Conservation (phyloP, 495 filamentous ascomycete genomes). For the Bacidia rubella region DNA sequence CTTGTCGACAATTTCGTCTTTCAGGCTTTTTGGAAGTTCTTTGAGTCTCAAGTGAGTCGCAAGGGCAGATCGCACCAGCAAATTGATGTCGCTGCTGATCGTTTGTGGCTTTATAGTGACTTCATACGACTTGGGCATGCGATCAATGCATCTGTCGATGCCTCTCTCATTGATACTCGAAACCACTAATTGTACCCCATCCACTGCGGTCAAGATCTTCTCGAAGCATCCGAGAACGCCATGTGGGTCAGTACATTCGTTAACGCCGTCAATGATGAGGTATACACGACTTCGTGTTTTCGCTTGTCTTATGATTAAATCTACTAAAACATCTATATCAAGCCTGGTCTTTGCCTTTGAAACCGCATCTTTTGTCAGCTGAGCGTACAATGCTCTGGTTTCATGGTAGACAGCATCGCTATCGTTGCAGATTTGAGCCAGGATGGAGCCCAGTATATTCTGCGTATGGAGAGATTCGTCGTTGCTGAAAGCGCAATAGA, state of each 20-base stretch:
- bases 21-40: slow-evolving; percentile 1
- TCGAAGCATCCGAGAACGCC: not conserved
- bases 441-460: slow-evolving; percentile 7
- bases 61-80: slow-evolving; percentile 1
- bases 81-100: slow-evolving; percentile 4
- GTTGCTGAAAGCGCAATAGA: slow-evolving; percentile 12
- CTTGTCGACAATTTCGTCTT: not conserved
- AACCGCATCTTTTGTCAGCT: not conserved
- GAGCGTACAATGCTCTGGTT: not conserved
- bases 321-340: not conserved
- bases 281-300: not conserved
- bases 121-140: slow-evolving; percentile 1
- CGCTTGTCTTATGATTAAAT: slow-evolving; percentile 1
- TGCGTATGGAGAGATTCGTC: slow-evolving; percentile 2
- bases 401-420: slow-evolving; percentile 2
- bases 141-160: slow-evolving; percentile 4
- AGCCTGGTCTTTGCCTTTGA: not conserved
- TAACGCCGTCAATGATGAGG: slow-evolving; percentile 8
- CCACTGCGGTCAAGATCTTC: not conserved
- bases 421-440: slow-evolving; percentile 1
- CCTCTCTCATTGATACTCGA: slow-evolving; percentile 13
- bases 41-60: slow-evolving; percentile 2
- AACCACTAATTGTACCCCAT: slow-evolving; percentile 2
- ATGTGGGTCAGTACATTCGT: slow-evolving; percentile 10
- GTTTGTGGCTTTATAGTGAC: not conserved